Base-by-base conservation (phyloP, 805 yeast genomes). In the Monosporozyma aquatica region DNA sequence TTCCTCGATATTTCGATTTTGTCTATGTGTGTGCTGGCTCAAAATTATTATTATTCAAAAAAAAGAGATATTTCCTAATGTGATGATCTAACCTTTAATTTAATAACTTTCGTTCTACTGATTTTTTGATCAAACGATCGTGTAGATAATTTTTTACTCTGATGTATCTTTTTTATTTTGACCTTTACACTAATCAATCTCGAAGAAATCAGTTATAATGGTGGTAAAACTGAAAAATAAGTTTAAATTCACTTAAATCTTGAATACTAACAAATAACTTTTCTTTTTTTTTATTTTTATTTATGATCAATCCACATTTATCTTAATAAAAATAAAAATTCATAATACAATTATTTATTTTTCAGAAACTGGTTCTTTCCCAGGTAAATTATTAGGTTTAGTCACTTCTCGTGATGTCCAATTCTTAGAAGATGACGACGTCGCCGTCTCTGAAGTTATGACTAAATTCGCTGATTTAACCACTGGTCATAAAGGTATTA, bases 71-170 rank as follows among this genome's bases (percentile, higher is more conserved):
- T n/a, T 23, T 20, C 45, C 41, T 53, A 43, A 47, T 28, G 62
- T 78, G 85, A 79, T 78, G 83, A 79, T 72, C 60, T 61, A 50
- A 52, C 58, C 54, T 48, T 42, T 52, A 50, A 56, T 64, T 18
- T 62, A 65, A 73, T 85, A 87, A 90, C 97, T 90, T 90, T 90
- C 98, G 97, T 90, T 90, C 98, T 90, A 82, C 97, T 95, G 96
- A 82, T 59, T 18, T 15, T 71, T 62, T 62, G 95, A 82, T 84
- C 92, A 80, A 80, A 82, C 95, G 92, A 87, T 84, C 95, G 76
- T 87, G 96, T 68, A 94, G 97, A 87, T 55, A 81, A 63, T 52
- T 55, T n/a, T 65, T 59, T 62, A 53, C 58, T 56, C 78, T 72
- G 75, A 66, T 15, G 14, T 29, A 20, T n/a, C 20, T 23, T 20